phyloP scores from a whole-genome alignment of 306 rosid genomes.

The Vigna nakashimae region DNA sequence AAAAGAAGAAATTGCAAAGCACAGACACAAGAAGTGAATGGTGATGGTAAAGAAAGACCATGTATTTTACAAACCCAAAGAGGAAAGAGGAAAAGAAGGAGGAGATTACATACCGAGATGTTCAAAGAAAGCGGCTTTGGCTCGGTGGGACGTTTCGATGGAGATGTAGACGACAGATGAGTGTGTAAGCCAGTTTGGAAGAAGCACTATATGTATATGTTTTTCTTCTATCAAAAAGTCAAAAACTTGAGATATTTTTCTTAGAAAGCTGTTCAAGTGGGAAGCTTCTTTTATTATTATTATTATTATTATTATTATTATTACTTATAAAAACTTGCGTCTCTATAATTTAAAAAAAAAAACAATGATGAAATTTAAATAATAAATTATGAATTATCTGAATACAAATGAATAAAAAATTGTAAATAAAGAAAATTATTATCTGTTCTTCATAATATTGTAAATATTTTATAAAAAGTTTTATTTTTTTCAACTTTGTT shows the following conservation, averaged over 20 bases:
- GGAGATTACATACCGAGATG: conserved; percentile 30
- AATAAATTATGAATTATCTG: too few species aligned
- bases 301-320: too few species aligned
- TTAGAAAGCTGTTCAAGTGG: not conserved
- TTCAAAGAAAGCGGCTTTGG: conserved; percentile 4
- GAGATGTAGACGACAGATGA: not conserved
- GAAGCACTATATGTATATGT: not conserved
- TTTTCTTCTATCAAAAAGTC: not conserved
- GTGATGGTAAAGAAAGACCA: not conserved
- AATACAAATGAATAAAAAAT: too few species aligned
- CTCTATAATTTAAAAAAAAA: too few species aligned
- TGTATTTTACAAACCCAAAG: not conserved
- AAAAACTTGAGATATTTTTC: not conserved
- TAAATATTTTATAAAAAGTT: too few species aligned
- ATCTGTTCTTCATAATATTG: too few species aligned
- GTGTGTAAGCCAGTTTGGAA: not conserved
- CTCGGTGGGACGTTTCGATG: not conserved
- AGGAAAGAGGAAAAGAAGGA: not conserved
- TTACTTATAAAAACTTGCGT: too few species aligned
- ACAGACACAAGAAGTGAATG: not conserved
- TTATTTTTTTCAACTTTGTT: too few species aligned
- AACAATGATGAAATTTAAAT: too few species aligned
- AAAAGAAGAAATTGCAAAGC: not conserved
- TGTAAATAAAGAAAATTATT: too few species aligned
- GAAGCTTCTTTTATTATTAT: too few species aligned